Conservation (phyloP, 331 rosid species). For the Rhamnella rubrinervis region DNA sequence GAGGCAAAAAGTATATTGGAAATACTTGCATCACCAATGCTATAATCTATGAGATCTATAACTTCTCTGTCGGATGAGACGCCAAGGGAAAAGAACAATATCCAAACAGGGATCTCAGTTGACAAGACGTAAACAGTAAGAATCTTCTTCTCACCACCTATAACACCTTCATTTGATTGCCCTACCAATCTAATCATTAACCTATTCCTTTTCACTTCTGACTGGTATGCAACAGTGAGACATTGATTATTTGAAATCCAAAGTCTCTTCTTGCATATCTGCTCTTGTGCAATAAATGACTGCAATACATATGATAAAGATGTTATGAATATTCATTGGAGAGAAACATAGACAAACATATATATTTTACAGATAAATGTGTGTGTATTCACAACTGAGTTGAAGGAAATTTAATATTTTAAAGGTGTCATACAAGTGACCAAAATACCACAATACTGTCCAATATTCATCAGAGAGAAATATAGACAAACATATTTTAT, state of each 20-base stretch:
- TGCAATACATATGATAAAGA: slow-evolving; percentile 37
- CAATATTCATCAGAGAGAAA: too few relatives aligned
- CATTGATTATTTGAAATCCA: slow-evolving; percentile 61
- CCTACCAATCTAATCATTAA: slow-evolving; percentile 56
- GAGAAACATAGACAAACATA: not conserved
- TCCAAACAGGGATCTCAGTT: slow-evolving; percentile 81
- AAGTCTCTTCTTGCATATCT: slow-evolving; percentile 65
- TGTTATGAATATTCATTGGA: slow-evolving; percentile 14
- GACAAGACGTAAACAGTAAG: slow-evolving; percentile 75
- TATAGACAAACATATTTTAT: too few relatives aligned
- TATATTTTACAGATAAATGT: too few relatives aligned
- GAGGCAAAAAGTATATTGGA: slow-evolving; percentile 72
- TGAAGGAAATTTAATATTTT: not conserved
- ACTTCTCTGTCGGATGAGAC: slow-evolving; percentile 75
- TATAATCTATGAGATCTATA: slow-evolving; percentile 67
- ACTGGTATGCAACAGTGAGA: slow-evolving; percentile 67
- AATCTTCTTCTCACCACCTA: slow-evolving; percentile 61
- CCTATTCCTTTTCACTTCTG: slow-evolving; percentile 76
- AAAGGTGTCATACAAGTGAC: not conserved
- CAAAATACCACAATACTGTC: too few relatives aligned
- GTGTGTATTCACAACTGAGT: not conserved
- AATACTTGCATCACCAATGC: slow-evolving; percentile 49
- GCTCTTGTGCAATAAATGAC: slow-evolving; percentile 96
- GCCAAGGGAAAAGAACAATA: slow-evolving; percentile 79
- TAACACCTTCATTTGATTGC: slow-evolving; percentile 22